phyloP scores from a whole-genome alignment of 331 rosid species.

The Phaseolus coccineus region DNA sequence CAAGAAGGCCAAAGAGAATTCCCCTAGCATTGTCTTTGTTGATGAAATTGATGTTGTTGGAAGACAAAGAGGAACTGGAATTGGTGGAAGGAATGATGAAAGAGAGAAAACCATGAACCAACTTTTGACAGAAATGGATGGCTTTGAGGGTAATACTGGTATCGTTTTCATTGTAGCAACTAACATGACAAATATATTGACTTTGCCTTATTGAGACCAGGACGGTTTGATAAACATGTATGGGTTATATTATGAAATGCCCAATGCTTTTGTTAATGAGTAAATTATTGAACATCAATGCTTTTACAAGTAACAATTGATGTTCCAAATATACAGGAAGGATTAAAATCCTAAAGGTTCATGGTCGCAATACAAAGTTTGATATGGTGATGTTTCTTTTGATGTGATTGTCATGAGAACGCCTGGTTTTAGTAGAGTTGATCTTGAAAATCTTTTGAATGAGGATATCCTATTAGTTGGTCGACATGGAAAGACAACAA shows the following conservation, averaged over 20 bases:
- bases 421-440: constrained; percentile 97
- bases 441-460: constrained; percentile 92
- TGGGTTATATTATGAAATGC: neutral
- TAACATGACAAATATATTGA: constrained; percentile 97
- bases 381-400: constrained; percentile 82
- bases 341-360: constrained; percentile 96
- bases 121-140: constrained; percentile 99
- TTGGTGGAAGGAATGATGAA: constrained; percentile 99
- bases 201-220: constrained; percentile 91
- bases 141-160: constrained; percentile 97
- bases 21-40: constrained; percentile 99
- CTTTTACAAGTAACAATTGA: constrained; percentile 78
- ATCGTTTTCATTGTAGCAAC: constrained; percentile 95
- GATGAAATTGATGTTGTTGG: constrained; percentile 99
- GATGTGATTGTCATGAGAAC: constrained; percentile 96
- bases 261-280: constrained; percentile 7
- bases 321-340: constrained; percentile 93
- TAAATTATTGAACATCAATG: constrained; percentile 39
- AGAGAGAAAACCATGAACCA: constrained; percentile 98
- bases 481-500: constrained; percentile 79
- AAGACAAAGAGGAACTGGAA: constrained; percentile 97
- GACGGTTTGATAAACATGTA: constrained; percentile 92
- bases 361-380: constrained; percentile 88
- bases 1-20: constrained; percentile 99
- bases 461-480: constrained; percentile 96